Conservation (phyloP, 208 protist species). For the Herpetomonas samuelpessoai region DNA sequence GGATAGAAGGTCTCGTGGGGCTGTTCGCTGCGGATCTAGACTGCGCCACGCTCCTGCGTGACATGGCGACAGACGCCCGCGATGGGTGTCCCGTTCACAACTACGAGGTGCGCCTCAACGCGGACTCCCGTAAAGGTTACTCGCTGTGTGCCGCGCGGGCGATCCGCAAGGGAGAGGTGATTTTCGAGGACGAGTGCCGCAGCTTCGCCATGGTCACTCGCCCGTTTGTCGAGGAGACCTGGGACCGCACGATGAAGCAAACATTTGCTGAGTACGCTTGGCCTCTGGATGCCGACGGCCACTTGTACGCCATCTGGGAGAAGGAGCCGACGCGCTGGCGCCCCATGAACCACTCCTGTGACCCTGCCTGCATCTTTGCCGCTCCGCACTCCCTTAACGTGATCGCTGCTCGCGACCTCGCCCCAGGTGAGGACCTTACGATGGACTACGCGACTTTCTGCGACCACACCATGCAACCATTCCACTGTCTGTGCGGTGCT, state of each 20-base stretch:
- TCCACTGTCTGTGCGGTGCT: conserved; percentile 72
- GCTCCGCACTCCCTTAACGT: conserved; percentile 85
- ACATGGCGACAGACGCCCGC: conserved; percentile 16
- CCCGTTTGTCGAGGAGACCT: conserved; percentile 56
- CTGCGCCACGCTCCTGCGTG: conserved; percentile 3
- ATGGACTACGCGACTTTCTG: conserved; percentile 92
- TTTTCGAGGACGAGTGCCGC: conserved; percentile 79
- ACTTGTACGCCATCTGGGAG: conserved; percentile 87
- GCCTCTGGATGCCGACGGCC: conserved; percentile 79
- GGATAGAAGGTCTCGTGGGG: neutral
- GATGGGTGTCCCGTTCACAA: conserved; percentile 12
- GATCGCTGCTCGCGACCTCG: conserved; percentile 63
- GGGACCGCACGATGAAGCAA: conserved; percentile 40
- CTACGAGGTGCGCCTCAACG: conserved; percentile 34
- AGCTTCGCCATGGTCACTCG: conserved; percentile 72
- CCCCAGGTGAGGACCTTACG: conserved; percentile 69
- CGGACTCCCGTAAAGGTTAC: conserved; percentile 53
- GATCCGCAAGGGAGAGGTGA: conserved; percentile 49
- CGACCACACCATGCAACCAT: conserved; percentile 84
- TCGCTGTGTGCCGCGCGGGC: conserved; percentile 46
- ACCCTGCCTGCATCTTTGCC: conserved; percentile 83
- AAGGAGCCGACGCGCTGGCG: conserved; percentile 69
- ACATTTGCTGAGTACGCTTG: conserved; percentile 88
- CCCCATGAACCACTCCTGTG: conserved; percentile 87
- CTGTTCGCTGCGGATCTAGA: neutral